phyloP scores from a whole-genome alignment of 2,329 filamentous ascomycete species.

The Talaromyces sp. region DNA sequence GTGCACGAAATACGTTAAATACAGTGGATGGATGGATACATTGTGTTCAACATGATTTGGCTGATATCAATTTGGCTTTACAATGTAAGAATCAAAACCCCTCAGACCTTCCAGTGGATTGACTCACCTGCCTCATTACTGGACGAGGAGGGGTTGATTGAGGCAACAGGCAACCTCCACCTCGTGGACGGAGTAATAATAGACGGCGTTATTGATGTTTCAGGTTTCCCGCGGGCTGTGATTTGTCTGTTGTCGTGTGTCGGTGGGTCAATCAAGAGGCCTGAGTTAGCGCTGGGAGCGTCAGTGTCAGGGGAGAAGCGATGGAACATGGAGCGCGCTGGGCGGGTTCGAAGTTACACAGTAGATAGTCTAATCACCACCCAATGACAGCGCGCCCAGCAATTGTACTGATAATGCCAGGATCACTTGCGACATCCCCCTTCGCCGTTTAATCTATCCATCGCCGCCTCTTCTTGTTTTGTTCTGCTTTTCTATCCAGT shows the following conservation, averaged over 20 bases:
- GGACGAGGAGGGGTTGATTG: not conserved
- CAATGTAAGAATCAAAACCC: not conserved
- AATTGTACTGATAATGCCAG: slow-evolving; percentile 1
- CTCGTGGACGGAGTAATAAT: slow-evolving; percentile 2
- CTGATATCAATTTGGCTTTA: not conserved
- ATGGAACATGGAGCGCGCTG: no score
- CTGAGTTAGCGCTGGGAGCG: slow-evolving; percentile 1
- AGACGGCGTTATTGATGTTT: slow-evolving; percentile 1
- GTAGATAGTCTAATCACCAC: not conserved
- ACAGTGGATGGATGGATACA: not conserved
- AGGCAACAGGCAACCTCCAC: not conserved
- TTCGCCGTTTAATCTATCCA: slow-evolving; percentile 1
- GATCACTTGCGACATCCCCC: not conserved
- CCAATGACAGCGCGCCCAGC: not conserved
- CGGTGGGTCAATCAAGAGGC: slow-evolving; percentile 3
- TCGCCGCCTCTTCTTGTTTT: not conserved
- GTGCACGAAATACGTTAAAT: not conserved
- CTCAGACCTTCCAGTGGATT: not conserved
- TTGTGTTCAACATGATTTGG: no score
- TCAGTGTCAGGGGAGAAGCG: not conserved
- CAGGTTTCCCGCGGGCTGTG: not conserved
- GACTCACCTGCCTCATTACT: not conserved
- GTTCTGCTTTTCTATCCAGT: not conserved
- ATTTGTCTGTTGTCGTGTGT: not conserved
- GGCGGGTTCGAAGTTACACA: not conserved